Base-by-base conservation (phyloP, 1,284 basidiomycete genomes). In the Boletus hoseneyae region DNA sequence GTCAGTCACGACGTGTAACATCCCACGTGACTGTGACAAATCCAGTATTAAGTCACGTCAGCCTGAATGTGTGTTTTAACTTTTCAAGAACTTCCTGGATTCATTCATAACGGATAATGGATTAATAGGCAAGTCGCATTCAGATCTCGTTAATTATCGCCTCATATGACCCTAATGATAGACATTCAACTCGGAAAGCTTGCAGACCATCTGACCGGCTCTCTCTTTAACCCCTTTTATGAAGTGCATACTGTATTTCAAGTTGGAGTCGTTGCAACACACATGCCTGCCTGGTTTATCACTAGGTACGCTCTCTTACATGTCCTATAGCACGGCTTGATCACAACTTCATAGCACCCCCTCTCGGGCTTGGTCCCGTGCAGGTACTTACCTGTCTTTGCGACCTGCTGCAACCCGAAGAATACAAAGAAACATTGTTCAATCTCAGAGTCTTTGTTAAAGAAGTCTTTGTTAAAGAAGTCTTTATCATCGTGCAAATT, bases 401-500 rank as follows among this genome's bases (percentile, higher is more conserved):
- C 64, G 6, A 56, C 60, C 4, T 66, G 58, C 51, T 55, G 64
- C 13, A 58, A 52, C 23, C 62, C 63, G 0, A 46, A 47, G 7
- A 16, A 36, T 1, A 58, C 66, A 4, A 34, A 23, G 5, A 41
- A 47, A 1, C 50, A 64, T 8, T 36, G 53, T 10, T 51, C 52
- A 3, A 36, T 64, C 9, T 10, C 34, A 18, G 18, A 36, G 3
- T 18, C 34, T 16, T 36, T 16, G 10, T 36, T 18, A 36, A 19
- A 36, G 6, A 36, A 36, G 25, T 56, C 43, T 5, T 40, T 47
- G 6, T 25, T n/a, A n/a, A n/a, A n/a, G n/a, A n/a, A n/a, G n/a
- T 68, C 15, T 55, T 62, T 35, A 51, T 65, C 53, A 44, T 65
- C 9, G 40, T 52, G 37, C 51, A 59, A 66, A 25, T 57, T 61